These are phyloP conservation scores for Dendrocalamus latiflorus DNA, from an alignment of 202 grass and related monocot genomes.

Conservation along the genomic window DNA sequence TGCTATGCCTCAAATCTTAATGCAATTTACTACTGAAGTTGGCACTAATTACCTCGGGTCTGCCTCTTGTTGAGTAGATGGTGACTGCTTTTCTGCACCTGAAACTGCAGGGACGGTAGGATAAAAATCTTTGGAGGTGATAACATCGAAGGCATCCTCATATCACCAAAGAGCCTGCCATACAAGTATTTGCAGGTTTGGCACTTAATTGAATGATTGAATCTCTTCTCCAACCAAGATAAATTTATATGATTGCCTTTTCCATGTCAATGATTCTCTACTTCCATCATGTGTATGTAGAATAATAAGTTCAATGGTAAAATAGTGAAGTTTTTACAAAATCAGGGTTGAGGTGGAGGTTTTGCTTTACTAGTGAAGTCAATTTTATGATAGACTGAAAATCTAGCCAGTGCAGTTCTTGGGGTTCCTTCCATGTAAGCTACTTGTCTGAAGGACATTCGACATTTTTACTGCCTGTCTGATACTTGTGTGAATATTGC, in stretches of 20 bases:
- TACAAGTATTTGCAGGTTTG: slow-evolving; percentile 89
- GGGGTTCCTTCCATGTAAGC: neutral
- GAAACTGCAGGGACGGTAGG: slow-evolving; percentile 74
- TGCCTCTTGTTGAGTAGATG: neutral
- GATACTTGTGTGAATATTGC: neutral
- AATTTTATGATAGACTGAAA: neutral
- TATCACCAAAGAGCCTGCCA: slow-evolving; percentile 72
- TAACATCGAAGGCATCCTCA: slow-evolving; percentile 78
- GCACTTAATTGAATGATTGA: neutral
- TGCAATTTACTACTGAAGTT: neutral
- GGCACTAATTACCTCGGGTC: neutral
- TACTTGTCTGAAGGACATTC: neutral
- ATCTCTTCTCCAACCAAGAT: neutral
- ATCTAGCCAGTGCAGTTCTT: neutral
- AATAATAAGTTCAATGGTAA: neutral
- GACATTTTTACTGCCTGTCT: neutral
- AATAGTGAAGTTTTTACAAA: neutral
- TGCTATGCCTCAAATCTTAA: neutral
- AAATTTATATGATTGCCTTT: neutral
- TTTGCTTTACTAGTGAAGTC: neutral
- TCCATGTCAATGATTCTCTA: neutral
- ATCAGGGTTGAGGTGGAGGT: neutral
- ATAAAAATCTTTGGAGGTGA: slow-evolving; percentile 91
- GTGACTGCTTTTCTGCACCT: slow-evolving; percentile 10
- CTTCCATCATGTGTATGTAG: neutral